A percentile compares a stretch with the other conserved stretches of the same genome.
phyloP scores from a whole-genome alignment of 2,329 filamentous ascomycete species.

The Colletotrichum sp. region DNA sequence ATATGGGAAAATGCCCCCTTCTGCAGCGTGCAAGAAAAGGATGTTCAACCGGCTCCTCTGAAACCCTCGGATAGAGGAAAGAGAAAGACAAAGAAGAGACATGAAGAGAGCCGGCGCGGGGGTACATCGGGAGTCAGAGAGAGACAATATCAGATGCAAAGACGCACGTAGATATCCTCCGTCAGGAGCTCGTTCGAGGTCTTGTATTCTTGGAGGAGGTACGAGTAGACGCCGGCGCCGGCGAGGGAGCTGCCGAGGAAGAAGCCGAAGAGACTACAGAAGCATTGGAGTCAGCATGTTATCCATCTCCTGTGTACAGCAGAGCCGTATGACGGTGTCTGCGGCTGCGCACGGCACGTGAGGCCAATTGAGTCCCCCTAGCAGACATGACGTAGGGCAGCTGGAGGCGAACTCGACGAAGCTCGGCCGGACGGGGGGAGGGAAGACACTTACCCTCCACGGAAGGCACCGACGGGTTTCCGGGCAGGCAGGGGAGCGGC shows the following conservation, averaged over 20 bases:
- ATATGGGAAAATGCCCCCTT: neutral
- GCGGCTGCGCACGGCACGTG: neutral
- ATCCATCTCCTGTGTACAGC: neutral
- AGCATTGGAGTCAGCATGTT: neutral
- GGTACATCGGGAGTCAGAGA: neutral
- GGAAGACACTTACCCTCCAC: slow-evolving; percentile 57
- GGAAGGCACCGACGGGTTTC: slow-evolving; percentile 65
- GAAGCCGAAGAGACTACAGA: slow-evolving; percentile 83
- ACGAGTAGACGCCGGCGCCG: slow-evolving; percentile 86
- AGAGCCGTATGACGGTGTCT: neutral
- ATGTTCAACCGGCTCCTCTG: neutral
- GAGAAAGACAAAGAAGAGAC: slow-evolving; percentile 22
- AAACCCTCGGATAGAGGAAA: neutral
- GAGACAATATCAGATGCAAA: slow-evolving; percentile 40
- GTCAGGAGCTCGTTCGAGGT: slow-evolving; percentile 90
- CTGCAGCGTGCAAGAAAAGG: neutral
- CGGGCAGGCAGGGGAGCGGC: slow-evolving; percentile 56
- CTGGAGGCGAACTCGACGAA: neutral
- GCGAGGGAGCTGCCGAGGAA: slow-evolving; percentile 82
- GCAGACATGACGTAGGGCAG: neutral
- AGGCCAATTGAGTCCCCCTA: neutral
- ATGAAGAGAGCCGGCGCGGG: neutral
- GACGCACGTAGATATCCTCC: slow-evolving; percentile 93
- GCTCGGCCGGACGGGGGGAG: neutral
- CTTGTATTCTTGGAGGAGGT: slow-evolving; percentile 92